A percentile compares a stretch with the other conserved stretches of the same genome.
Evolutionary conservation across 495 filamentous ascomycete species (phyloP).

Genomic region (Pseudevernia furfuracea): DNA sequence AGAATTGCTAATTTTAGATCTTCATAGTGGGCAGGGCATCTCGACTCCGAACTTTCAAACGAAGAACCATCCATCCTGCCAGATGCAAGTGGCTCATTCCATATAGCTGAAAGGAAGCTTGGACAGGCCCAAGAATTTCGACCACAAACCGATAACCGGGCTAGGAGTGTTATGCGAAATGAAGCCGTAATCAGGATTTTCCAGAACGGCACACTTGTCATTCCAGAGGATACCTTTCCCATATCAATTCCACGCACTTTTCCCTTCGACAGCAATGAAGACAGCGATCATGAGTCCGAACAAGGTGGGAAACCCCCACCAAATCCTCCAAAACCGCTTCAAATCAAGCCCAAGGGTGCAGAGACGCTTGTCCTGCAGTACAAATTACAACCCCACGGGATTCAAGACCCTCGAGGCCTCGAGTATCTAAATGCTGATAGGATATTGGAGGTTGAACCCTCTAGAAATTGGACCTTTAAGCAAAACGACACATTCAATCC

Average conservation of each 20-base stretch:
- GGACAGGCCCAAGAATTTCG: too few relatives aligned
- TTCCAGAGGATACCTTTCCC: not conserved
- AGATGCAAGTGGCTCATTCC: too few relatives aligned
- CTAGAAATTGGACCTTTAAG: not conserved
- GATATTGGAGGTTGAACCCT: not conserved
- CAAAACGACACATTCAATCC: not conserved
- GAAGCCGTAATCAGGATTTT: not conserved
- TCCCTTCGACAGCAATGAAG: too few relatives aligned
- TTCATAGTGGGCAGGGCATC: too few relatives aligned
- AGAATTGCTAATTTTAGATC: too few relatives aligned
- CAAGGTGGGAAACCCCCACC: not conserved
- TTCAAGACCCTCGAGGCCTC: not conserved
- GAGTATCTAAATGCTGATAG: not conserved
- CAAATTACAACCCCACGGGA: not conserved
- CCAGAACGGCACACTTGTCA: not conserved
- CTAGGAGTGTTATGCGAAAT: not conserved
- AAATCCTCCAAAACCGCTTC: not conserved
- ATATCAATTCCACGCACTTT: not conserved
- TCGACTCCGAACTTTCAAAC: too few relatives aligned
- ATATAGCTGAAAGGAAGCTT: too few relatives aligned
- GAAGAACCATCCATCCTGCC: too few relatives aligned
- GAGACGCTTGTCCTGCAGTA: not conserved
- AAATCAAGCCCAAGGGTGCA: not conserved
- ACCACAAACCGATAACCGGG: too few relatives aligned
- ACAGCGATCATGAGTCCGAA: not conserved